A percentile compares a stretch with the other conserved stretches of the same genome.
Conservation (phyloP, 495 filamentous ascomycete genomes). For the Aspergillus sclerotiicarbonarius region DNA sequence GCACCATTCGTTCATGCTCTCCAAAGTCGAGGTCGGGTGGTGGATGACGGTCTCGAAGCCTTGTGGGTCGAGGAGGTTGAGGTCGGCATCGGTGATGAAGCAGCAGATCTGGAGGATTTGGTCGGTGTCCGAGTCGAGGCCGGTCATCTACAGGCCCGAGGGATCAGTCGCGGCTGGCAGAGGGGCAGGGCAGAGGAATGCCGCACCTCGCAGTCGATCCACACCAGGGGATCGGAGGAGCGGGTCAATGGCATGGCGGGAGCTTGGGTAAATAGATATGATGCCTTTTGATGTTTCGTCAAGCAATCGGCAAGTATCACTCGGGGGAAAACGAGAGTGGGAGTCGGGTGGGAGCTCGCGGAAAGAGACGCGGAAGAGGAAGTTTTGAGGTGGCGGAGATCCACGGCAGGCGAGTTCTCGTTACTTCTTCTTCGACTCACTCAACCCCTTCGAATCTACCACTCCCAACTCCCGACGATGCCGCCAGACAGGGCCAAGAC, state of each 20-base stretch:
- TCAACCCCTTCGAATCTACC: too few species aligned
- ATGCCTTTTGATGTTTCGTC: too few species aligned
- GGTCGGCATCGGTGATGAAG: slow-evolving; percentile 78
- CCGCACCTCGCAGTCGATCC: slow-evolving; percentile 86
- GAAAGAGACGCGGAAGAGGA: background rate
- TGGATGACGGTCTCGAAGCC: slow-evolving; percentile 83
- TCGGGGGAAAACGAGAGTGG: background rate
- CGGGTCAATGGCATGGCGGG: slow-evolving; percentile 42
- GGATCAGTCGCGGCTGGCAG: background rate
- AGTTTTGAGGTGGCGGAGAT: background rate
- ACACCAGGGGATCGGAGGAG: slow-evolving; percentile 66
- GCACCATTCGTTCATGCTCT: slow-evolving; percentile 75
- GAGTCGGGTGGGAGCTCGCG: background rate
- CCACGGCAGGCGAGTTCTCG: too few species aligned
- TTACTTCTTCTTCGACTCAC: too few species aligned
- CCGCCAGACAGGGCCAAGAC: slow-evolving; percentile 21
- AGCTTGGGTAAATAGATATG: background rate
- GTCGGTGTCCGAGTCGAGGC: slow-evolving; percentile 74
- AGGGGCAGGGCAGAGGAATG: slow-evolving; percentile 4
- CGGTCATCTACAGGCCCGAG: slow-evolving; percentile 73
- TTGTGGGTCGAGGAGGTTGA: slow-evolving; percentile 69
- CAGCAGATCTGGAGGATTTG: slow-evolving; percentile 91
- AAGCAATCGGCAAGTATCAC: background rate
- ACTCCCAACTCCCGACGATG: background rate
- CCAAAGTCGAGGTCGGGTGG: slow-evolving; percentile 66